Evolutionary conservation across 2,329 filamentous ascomycete species (phyloP).

Genomic region (Aspergillus sp.): DNA sequence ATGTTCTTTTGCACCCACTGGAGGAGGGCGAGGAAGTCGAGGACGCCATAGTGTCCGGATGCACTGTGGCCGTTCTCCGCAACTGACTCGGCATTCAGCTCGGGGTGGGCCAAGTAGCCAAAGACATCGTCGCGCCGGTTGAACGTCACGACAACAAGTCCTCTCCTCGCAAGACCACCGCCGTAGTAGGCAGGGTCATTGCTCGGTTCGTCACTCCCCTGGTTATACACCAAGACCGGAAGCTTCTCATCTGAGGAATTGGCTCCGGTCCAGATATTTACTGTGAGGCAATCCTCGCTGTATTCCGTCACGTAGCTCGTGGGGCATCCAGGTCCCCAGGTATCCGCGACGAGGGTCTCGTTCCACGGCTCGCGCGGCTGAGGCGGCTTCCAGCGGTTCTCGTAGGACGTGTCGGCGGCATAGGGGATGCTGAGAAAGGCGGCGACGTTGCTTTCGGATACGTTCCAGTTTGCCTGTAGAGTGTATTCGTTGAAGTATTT

Average conservation of each 20-base stretch:
- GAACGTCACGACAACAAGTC: constrained; percentile 35
- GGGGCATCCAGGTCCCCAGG: constrained; percentile 31
- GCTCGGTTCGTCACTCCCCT: constrained; percentile 34
- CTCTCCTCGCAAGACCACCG: constrained; percentile 35
- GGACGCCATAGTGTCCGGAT: constrained; percentile 45
- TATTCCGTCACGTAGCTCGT: constrained; percentile 19
- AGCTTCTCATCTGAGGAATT: constrained; percentile 26
- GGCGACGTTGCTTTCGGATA: constrained; percentile 27
- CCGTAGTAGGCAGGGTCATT: constrained; percentile 32
- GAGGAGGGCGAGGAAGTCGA: constrained; percentile 59
- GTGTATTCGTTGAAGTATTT: constrained; percentile 28
- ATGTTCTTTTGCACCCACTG: constrained; percentile 61
- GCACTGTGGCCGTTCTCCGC: constrained; percentile 29
- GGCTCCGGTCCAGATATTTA: constrained; percentile 38
- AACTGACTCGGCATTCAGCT: constrained; percentile 31
- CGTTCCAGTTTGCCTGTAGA: constrained; percentile 25
- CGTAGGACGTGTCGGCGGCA: constrained; percentile 33
- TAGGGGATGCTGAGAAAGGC: constrained; percentile 32
- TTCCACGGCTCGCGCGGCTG: constrained; percentile 28
- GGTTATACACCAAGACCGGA: constrained; percentile 37
- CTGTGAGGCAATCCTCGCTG: constrained; percentile 40
- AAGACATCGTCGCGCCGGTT: constrained; percentile 35
- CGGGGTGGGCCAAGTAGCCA: constrained; percentile 32
- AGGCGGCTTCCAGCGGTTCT: constrained; percentile 34
- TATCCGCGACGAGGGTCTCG: constrained; percentile 27